Conservation (phyloP, 345 rosid genomes). For the Heritiera fomes region DNA sequence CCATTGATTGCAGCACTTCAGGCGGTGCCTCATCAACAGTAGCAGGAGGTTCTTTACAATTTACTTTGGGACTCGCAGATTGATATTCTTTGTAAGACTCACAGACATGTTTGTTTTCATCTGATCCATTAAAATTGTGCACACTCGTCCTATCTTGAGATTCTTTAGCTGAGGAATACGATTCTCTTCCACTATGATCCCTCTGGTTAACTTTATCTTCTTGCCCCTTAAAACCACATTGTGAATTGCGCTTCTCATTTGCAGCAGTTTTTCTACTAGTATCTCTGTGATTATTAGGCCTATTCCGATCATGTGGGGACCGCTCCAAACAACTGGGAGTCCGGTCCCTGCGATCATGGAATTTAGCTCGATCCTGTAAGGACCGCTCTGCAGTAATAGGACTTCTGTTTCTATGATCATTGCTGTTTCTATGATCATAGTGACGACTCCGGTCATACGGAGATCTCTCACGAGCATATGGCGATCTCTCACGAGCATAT, state of each 20-base stretch:
- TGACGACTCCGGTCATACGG: conserved; percentile 70
- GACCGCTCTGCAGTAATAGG: conserved; percentile 70
- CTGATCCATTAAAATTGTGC: conserved; percentile 35
- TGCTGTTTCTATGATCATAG: conserved; percentile 64
- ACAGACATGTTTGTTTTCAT: conserved; percentile 46
- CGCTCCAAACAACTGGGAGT: conserved; percentile 59
- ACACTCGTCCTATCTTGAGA: conserved; percentile 50
- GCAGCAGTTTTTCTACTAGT: conserved; percentile 57
- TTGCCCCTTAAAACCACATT: conserved; percentile 42
- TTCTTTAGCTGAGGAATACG: conserved; percentile 47
- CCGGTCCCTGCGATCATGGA: conserved; percentile 65
- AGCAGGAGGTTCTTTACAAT: conserved; percentile 46
- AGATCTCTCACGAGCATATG: conserved; percentile 59
- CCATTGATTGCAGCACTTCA: conserved; percentile 90
- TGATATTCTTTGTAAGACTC: conserved; percentile 57
- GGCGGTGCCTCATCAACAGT: conserved; percentile 47
- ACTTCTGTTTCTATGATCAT: conserved; percentile 76
- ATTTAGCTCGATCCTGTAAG: conserved; percentile 52
- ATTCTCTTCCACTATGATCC: conserved; percentile 52
- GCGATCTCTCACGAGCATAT: conserved; percentile 44
- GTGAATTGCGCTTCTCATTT: conserved; percentile 63
- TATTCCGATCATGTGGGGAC: conserved; percentile 61
- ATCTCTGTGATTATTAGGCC: conserved; percentile 48
- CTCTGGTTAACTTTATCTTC: conserved; percentile 57
- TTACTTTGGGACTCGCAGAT: conserved; percentile 41